phyloP scores from a whole-genome alignment of 169 alveolate species.

The Ichthyophthirius multifiliis region DNA sequence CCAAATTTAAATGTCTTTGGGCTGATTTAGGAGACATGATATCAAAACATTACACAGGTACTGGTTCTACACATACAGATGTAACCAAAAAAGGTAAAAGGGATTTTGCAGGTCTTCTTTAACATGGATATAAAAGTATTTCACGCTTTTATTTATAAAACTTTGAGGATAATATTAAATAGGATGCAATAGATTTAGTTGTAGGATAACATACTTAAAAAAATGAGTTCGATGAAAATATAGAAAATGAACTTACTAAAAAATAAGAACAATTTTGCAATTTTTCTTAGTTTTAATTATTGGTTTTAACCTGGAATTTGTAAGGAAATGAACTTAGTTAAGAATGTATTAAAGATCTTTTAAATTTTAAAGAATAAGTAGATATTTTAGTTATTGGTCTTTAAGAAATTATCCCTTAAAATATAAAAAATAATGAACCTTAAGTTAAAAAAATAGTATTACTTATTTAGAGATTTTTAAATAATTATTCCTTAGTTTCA shows the following conservation, averaged over 20 bases:
- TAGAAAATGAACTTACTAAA: slow-evolving; percentile 18
- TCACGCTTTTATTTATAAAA: slow-evolving; percentile 69
- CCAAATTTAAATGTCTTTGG: slow-evolving; percentile 65
- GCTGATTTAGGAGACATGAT: slow-evolving; percentile 80
- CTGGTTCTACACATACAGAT: slow-evolving; percentile 75
- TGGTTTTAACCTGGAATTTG: slow-evolving; percentile 51
- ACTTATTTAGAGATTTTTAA: slow-evolving; percentile 23
- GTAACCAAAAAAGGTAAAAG: slow-evolving; percentile 76
- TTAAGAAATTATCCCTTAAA: background rate
- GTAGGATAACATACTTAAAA: slow-evolving; percentile 38
- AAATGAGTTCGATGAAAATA: slow-evolving; percentile 14
- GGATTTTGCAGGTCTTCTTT: slow-evolving; percentile 70
- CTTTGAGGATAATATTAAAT: slow-evolving; percentile 71
- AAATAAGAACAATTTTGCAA: slow-evolving; percentile 19
- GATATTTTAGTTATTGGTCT: too few species aligned
- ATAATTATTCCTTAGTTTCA: slow-evolving; percentile 36
- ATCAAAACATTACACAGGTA: slow-evolving; percentile 72
- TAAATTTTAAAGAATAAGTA: too few species aligned
- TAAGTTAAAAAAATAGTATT: slow-evolving; percentile 25
- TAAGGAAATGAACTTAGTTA: slow-evolving; percentile 59
- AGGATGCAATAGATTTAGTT: slow-evolving; percentile 70
- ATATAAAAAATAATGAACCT: slow-evolving; percentile 31
- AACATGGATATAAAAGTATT: slow-evolving; percentile 64
- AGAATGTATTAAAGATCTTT: too few species aligned
- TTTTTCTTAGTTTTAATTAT: slow-evolving; percentile 3